Evolutionary conservation across 768 basidiomycete genomes (phyloP).

Genomic region (Mycena vitilis): DNA sequence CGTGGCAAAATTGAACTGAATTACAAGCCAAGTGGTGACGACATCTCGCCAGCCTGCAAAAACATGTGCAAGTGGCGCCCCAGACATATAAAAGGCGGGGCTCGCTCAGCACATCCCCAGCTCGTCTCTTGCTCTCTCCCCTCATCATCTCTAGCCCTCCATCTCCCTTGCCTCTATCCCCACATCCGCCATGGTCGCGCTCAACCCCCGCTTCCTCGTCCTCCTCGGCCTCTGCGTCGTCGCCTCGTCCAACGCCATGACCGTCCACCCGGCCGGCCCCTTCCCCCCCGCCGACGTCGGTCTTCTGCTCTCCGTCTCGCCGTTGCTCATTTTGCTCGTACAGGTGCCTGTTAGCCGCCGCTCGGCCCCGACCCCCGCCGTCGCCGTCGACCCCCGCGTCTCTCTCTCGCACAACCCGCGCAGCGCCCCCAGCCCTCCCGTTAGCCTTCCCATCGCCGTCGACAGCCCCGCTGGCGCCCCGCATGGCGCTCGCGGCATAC

Average conservation of each 20-base stretch:
- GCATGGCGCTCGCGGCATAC: too few relatives aligned
- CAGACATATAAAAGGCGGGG: slow-evolving; percentile 7
- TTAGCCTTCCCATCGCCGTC: too few relatives aligned
- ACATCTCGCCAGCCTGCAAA: too few relatives aligned
- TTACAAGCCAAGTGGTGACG: too few relatives aligned
- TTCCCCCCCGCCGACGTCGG: neutral
- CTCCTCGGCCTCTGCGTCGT: slow-evolving; percentile 27
- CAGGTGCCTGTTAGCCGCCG: neutral
- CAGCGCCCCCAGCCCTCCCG: too few relatives aligned
- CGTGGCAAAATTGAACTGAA: too few relatives aligned
- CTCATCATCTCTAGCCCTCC: slow-evolving; percentile 14
- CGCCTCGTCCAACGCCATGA: slow-evolving; percentile 5
- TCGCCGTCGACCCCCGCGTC: neutral
- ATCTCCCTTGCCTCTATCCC: slow-evolving; percentile 3
- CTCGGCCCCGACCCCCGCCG: slow-evolving; percentile 1
- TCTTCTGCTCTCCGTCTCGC: neutral
- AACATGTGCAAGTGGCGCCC: neutral
- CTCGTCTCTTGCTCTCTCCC: slow-evolving; percentile 15
- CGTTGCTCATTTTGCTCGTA: slow-evolving; percentile 11
- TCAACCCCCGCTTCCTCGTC: slow-evolving; percentile 31
- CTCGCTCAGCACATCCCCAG: neutral
- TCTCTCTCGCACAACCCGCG: too few relatives aligned
- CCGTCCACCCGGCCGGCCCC: neutral
- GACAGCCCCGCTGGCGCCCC: too few relatives aligned
- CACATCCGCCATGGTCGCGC: slow-evolving; percentile 23